These are phyloP conservation scores for Rubia occidens DNA, from an alignment of 305 asterid species.

Conservation along the genomic window DNA sequence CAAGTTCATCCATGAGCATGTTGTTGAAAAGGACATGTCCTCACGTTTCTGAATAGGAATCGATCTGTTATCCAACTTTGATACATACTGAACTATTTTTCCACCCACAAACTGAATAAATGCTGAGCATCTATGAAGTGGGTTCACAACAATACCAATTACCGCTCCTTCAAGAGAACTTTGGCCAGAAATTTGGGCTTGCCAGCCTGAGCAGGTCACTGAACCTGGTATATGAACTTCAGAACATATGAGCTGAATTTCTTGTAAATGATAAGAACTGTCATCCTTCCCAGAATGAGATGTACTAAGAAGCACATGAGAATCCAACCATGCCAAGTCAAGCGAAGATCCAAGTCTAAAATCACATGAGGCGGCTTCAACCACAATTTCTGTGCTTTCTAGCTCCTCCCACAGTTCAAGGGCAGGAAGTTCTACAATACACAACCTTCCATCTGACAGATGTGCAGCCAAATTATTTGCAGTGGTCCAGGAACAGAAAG, in stretches of 20 bases:
- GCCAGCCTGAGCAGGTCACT: constrained; percentile 80
- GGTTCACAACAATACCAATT: constrained; percentile 44
- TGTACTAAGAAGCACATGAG: constrained; percentile 60
- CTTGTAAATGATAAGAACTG: constrained; percentile 46
- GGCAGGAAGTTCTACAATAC: constrained; percentile 68
- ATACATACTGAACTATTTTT: constrained; percentile 47
- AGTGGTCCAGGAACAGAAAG: constrained; percentile 34
- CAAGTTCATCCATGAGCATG: constrained; percentile 70
- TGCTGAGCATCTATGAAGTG: constrained; percentile 40
- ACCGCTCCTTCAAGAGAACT: constrained; percentile 48
- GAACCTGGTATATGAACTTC: constrained; percentile 60
- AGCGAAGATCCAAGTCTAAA: constrained; percentile 30
- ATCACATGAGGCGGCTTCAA: constrained; percentile 47
- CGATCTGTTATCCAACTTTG: constrained; percentile 37
- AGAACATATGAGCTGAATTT: constrained; percentile 53
- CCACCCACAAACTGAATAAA: constrained; percentile 81
- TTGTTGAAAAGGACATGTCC: constrained; percentile 51
- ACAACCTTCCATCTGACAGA: constrained; percentile 77
- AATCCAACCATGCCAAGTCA: constrained; percentile 70
- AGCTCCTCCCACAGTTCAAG: constrained; percentile 83
- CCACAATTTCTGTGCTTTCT: constrained; percentile 54
- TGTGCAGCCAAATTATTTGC: constrained; percentile 60
- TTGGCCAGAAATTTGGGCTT: constrained; percentile 37
- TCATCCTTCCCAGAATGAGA: constrained; percentile 26
- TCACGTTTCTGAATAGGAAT: constrained; percentile 46